Percentiles rank a stretch among this genome's conserved stretches.
These are phyloP conservation scores for Cordyceps sp. DNA, from an alignment of 2,329 filamentous ascomycete genomes.

Conservation along the genomic window DNA sequence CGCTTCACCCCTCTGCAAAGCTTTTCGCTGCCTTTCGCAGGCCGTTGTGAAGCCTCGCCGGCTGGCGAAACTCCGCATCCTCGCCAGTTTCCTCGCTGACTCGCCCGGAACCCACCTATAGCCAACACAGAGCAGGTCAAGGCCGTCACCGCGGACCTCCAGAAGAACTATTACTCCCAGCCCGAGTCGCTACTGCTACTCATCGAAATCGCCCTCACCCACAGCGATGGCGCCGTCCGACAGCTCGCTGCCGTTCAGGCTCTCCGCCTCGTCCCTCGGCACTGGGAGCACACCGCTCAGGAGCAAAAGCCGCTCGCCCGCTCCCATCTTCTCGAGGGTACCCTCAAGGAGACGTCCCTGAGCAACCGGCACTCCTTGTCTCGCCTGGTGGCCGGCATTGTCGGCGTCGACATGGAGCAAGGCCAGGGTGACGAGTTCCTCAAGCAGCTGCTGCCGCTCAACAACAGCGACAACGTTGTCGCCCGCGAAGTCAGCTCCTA, in stretches of 20 bases:
- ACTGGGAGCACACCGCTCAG: conserved; percentile 61
- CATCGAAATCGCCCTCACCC: conserved; percentile 72
- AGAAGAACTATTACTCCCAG: conserved; percentile 83
- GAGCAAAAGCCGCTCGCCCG: conserved; percentile 69
- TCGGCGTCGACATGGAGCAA: conserved; percentile 57
- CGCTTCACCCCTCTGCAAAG: not conserved
- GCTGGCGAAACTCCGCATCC: not conserved
- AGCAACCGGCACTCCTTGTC: conserved; percentile 75
- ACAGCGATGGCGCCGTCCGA: conserved; percentile 55
- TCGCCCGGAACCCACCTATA: conserved; percentile 16
- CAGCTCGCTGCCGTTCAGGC: conserved; percentile 89
- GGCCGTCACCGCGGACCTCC: conserved; percentile 74
- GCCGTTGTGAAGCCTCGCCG: too few relatives aligned
- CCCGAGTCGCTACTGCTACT: conserved; percentile 73
- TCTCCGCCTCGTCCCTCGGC: conserved; percentile 64
- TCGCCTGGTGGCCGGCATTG: conserved; percentile 75
- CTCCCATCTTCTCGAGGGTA: conserved; percentile 67
- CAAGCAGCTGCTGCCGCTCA: conserved; percentile 61
- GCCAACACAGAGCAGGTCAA: conserved; percentile 83
- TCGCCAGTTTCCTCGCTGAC: not conserved
- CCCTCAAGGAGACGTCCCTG: conserved; percentile 60
- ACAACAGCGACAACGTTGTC: conserved; percentile 54
- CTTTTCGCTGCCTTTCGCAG: not conserved
- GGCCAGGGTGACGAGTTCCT: conserved; percentile 75
- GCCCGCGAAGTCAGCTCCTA: conserved; percentile 86